Evolutionary conservation across 306 rosid species (phyloP).

Genomic region (Pachyrhizus erosus): DNA sequence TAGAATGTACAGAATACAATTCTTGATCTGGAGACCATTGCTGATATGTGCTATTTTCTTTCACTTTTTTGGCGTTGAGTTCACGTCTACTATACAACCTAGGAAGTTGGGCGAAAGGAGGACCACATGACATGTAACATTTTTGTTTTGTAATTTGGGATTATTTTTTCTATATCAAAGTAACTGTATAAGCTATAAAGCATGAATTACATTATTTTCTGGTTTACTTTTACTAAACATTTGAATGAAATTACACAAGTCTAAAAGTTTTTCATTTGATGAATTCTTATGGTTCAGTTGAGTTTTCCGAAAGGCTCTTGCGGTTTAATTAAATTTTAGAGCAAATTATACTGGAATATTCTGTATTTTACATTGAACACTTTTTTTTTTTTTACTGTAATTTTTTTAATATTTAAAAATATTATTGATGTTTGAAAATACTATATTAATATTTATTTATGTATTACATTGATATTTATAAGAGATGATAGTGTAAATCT

Average conservation of each 20-base stretch:
- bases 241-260: constrained; percentile 13
- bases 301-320: not conserved
- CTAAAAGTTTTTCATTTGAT: not conserved
- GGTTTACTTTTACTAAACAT: constrained; percentile 9
- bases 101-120: constrained; percentile 39
- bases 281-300: not conserved
- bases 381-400: no score
- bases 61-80: constrained; percentile 13
- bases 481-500: no score
- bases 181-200: constrained; percentile 34
- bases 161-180: constrained; percentile 32
- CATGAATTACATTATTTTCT: not conserved
- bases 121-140: constrained; percentile 41
- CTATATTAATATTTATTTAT: no score
- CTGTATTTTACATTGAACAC: no score
- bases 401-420: no score
- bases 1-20: constrained; percentile 64
- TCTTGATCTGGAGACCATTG: constrained; percentile 47
- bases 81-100: constrained; percentile 24
- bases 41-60: constrained; percentile 44
- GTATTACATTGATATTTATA: no score
- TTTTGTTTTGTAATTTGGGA: constrained; percentile 48
- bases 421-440: no score
- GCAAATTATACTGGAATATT: no score
- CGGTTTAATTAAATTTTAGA: not conserved